Conservation (phyloP, 345 rosid genomes). For the Bruguiera gymnorhiza region DNA sequence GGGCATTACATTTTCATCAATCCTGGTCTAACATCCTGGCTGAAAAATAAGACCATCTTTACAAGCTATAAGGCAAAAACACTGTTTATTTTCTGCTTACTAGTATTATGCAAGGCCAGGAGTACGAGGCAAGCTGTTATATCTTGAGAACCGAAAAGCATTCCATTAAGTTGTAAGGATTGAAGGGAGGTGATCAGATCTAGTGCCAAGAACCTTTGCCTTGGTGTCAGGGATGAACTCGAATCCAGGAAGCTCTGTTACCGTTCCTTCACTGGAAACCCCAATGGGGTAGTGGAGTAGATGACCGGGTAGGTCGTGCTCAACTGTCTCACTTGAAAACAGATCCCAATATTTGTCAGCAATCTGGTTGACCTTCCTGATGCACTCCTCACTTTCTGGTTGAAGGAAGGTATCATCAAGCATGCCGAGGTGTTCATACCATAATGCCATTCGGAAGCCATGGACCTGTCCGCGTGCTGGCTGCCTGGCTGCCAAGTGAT, state of each 20-base stretch:
- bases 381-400: conserved; percentile 67
- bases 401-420: conserved; percentile 69
- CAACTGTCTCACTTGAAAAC: conserved; percentile 67
- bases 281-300: conserved; percentile 82
- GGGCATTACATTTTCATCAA: conserved; percentile 14
- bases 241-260: conserved; percentile 64
- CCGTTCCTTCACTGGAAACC: conserved; percentile 55
- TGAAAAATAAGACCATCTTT: conserved; percentile 1
- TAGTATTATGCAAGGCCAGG: background rate
- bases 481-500: conserved; percentile 63
- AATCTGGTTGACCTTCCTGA: conserved; percentile 64
- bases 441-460: conserved; percentile 90
- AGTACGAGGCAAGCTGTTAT: background rate
- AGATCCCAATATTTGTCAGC: conserved; percentile 94
- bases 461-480: conserved; percentile 93
- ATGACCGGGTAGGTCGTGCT: conserved; percentile 87
- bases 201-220: conserved; percentile 78
- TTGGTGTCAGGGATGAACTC: conserved; percentile 89
- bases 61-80: background rate
- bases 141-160: background rate
- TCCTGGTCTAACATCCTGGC: conserved; percentile 17
- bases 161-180: conserved; percentile 70
- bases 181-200: conserved; percentile 91
- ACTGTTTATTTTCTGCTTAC: conserved; percentile 20
- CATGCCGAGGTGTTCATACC: conserved; percentile 98